Conservation (phyloP, 768 basidiomycete genomes). For the Boletus sp. region DNA sequence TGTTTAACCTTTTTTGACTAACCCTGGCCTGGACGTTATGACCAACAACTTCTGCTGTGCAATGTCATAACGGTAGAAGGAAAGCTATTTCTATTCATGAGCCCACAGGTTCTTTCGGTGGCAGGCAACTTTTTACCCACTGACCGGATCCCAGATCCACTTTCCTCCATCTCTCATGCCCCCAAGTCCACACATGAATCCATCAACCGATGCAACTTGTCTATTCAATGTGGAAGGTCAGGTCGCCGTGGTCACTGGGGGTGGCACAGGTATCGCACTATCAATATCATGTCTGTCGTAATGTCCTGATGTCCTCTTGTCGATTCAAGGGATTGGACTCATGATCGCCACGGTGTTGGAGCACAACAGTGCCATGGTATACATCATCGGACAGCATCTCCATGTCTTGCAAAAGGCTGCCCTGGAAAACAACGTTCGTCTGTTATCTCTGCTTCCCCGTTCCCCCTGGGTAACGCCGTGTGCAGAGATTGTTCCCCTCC, state of each 20-base stretch:
- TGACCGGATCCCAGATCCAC: not conserved
- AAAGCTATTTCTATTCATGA: slow-evolving; percentile 18
- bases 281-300: not conserved
- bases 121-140: slow-evolving; percentile 21
- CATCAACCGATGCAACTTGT: slow-evolving; percentile 34
- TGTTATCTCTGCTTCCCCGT: slow-evolving; percentile 3
- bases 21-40: slow-evolving; percentile 4
- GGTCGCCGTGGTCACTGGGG: slow-evolving; percentile 71
- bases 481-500: slow-evolving; percentile 62
- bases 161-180: slow-evolving; percentile 1
- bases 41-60: slow-evolving; percentile 1
- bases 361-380: slow-evolving; percentile 78
- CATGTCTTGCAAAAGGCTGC: slow-evolving; percentile 61
- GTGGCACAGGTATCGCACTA: slow-evolving; percentile 56
- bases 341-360: slow-evolving; percentile 80
- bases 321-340: slow-evolving; percentile 64
- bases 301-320: slow-evolving; percentile 1
- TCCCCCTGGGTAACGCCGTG: slow-evolving; percentile 14
- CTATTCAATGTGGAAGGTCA: slow-evolving; percentile 66
- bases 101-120: not conserved
- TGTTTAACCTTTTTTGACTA: slow-evolving; percentile 1
- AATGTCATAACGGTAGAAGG: slow-evolving; percentile 14
- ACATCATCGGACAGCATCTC: slow-evolving; percentile 70
- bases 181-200: slow-evolving; percentile 14
- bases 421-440: slow-evolving; percentile 52